Evolutionary conservation across 208 protist genomes (phyloP), one percentile per base, ranked within the genome.

Genomic region (Trypanosomatidae sp.): DNA sequence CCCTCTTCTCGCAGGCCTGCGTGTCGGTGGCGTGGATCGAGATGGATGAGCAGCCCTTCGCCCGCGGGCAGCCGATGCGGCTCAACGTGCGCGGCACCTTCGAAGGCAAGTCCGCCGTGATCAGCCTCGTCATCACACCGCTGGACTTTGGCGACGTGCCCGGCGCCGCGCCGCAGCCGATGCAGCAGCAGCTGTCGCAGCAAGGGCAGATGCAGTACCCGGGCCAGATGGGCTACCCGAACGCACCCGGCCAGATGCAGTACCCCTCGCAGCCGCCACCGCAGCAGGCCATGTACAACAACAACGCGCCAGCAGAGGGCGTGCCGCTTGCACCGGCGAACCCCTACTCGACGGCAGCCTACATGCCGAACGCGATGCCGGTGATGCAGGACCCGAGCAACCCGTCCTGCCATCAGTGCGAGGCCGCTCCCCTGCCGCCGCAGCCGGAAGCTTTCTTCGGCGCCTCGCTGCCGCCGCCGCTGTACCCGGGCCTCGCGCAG

Each of bases 11-110:
- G 28, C 71, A 85, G 59, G 73, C 43, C 15, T 90, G 86, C 44
- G 79, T 90, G 68, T 79, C 82, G 3, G 78, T 90, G 0, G 82
- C 77, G 19, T 87, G 79, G 83, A 58, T 87, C 12, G 67, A 85
- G 65, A 72, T 90, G 71, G 65, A 66, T 19, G 59, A 81, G 73
- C 58, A 79, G 50, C 50, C 22, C 36, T 80, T 88, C 39, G 69
- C 74, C 47, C 76, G 67, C 22, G 76, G 80, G 0, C 47, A 70
- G 47, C 86, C 53, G 47, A 39, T 66, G 15, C 71, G 71, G 13
- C 47, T 88, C 28, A 82, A 79, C 71, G 22, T 90, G 56, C 68
- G 46, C 5, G 86, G 86, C 60, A 66, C 71, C 80, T 88, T 90
- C 50, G 80, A 90, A 46, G 70, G 66, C 49, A 85, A 69, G 41